These are phyloP conservation scores for Fistulinella staudtii DNA, from an alignment of 1,284 basidiomycete species.

Conservation along the genomic window DNA sequence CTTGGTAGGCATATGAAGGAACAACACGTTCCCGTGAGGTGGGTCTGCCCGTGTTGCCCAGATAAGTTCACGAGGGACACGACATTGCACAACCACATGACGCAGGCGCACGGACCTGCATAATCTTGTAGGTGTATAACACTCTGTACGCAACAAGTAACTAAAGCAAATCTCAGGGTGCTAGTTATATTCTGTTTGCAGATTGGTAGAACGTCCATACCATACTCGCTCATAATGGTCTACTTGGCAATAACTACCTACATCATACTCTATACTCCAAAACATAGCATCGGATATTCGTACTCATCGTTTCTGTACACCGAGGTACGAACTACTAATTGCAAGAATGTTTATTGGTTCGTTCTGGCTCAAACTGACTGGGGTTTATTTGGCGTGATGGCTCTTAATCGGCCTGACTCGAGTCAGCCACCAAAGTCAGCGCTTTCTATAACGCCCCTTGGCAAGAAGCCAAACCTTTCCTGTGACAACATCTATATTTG, in stretches of 20 bases:
- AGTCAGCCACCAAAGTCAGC: no score
- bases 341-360: neutral
- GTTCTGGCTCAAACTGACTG: neutral
- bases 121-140: slow-evolving; percentile 4
- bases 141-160: neutral
- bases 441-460: no score
- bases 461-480: no score
- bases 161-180: neutral
- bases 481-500: neutral
- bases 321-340: slow-evolving; percentile 17
- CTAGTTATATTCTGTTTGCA: neutral
- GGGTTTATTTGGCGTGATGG: neutral
- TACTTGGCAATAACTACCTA: no score
- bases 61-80: neutral
- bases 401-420: no score
- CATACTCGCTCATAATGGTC: neutral
- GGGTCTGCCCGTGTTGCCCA: neutral
- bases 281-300: neutral
- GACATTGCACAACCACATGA: neutral
- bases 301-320: neutral
- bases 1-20: neutral
- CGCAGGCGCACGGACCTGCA: neutral
- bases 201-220: neutral
- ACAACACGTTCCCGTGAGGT: neutral
- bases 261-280: no score